Evolutionary conservation across 1,139 yeast species (phyloP), one percentile per base, ranked within the genome.

Genomic region (Magnusiomyces fungicola): DNA sequence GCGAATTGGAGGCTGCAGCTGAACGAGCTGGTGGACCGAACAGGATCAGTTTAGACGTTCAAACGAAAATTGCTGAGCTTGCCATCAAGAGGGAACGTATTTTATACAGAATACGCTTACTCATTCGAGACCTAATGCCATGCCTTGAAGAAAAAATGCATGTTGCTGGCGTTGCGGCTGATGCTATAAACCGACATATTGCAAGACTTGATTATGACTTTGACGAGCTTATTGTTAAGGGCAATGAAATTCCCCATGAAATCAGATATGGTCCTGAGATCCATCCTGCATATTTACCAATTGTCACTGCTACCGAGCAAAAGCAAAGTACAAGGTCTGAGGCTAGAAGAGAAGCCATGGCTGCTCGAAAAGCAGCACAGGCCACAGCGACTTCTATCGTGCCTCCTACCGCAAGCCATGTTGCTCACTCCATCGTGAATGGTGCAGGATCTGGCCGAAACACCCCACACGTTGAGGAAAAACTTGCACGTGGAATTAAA

Each of bases 81-180:
- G 44, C 32, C 2, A 33, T 61, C 21, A 66, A 65, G 47, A 69
- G 76, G 3, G 70, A 67, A 53, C 59, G 68, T 50, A 50, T 67
- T 34, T 61, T 72, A 51, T 58, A 60, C n/a, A 63, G 65, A 52
- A 70, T 71, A 48, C 65, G 71, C 36, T 67, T 61, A 38, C 65
- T 68, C 53, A 70, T 63, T 47, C 64, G 66, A 57, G 96, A 86
- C 53, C 74, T 92, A 48, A 81, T 92, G 71, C 97, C 97, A 0
- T 88, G 96, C 57, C 70, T 92, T 53, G 98, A 92, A 63, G 97
- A 92, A 64, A 92, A 92, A 68, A 89, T 92, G 95, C 97, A 92
- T 64, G 97, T 92, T 36, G 94, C 97, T 2, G 83, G 92, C 1
- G 84, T 88, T 36, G 96, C 97, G 25, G 78, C 87, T 29, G 97